Evolutionary conservation across 768 basidiomycete species (phyloP).

Genomic region (Lactarius deliciosus): DNA sequence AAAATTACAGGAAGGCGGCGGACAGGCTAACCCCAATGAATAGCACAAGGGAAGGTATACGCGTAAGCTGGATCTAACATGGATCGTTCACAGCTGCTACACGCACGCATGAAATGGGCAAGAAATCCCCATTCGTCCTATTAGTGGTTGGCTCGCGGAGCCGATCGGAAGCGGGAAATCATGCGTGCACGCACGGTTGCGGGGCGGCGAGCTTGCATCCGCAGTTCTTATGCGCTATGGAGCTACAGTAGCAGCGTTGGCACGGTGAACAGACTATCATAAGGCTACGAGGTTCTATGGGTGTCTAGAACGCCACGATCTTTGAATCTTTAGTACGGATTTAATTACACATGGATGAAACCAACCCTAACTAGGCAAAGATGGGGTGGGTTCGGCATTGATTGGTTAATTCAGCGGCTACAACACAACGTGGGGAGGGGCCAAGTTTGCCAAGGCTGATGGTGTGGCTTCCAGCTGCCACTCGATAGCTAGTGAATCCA

Average conservation of each 20-base stretch:
- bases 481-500: neutral
- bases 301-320: neutral
- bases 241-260: neutral
- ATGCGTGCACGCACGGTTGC: neutral
- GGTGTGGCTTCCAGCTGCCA: neutral
- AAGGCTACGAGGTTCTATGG: neutral
- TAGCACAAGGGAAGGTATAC: neutral
- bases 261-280: neutral
- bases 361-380: neutral
- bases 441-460: neutral
- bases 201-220: neutral
- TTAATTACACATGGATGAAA: neutral
- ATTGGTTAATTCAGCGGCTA: neutral
- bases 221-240: neutral
- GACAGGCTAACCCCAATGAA: neutral
- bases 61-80: neutral
- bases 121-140: neutral
- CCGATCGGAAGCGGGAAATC: conserved; percentile 1
- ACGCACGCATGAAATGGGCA: neutral
- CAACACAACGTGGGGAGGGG: neutral
- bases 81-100: conserved; percentile 17
- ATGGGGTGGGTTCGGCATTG: neutral
- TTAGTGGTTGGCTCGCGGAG: neutral
- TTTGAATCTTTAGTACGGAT: neutral
- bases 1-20: neutral